Evolutionary conservation across 2,329 filamentous ascomycete species (phyloP), one percentile per base, ranked within the genome.

Genomic region (Fusarium xyrophilum): DNA sequence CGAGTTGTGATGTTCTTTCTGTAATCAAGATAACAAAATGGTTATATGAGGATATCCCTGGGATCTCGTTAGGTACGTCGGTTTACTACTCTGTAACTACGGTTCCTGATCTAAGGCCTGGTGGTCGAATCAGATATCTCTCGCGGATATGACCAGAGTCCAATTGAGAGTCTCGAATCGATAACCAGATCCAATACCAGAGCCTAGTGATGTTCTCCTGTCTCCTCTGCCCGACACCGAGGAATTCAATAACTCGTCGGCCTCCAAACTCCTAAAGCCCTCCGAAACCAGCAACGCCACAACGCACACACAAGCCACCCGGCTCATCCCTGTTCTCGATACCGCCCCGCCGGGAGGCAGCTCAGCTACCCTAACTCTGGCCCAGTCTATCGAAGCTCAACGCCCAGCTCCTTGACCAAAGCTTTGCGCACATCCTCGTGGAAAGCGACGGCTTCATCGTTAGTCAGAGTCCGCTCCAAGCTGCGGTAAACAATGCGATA

Each of bases 401-500:
- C 93, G 1, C 91, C 91, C 61, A 97, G 82, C 71, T 88, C 87
- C 63, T 86, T 81, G 5, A 92, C 89, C 67, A 98, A 80, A 68
- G 86, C 85, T 65, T 81, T 74, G 42, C 85, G 82, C 44, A 98
- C 89, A 69, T 83, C 79, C 51, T 88, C 83, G 77, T 99, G 95
- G 75, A 97, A 80, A 43, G 83, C 79, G 76, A 96, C 96, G 14
- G 89, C 87, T 83, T 97, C 92, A 36, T 86, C 83, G 73, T 93
- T 96, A 13, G 91, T 97, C 78, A 99, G 81, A 3, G 95, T 99
- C 76, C 91, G 87, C 83, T 97, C 95, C 71, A 97, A 81, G 78
- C 93, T 97, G 69, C 96, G 88, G 81, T 99, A 99, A 76, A 95
- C 95, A 79, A 98, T 91, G 67, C 94, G 86, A 79, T 97, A 99